These are phyloP conservation scores for Aaosphaeria arxii DNA, from an alignment of 2,329 filamentous ascomycete species.

Conservation along the genomic window DNA sequence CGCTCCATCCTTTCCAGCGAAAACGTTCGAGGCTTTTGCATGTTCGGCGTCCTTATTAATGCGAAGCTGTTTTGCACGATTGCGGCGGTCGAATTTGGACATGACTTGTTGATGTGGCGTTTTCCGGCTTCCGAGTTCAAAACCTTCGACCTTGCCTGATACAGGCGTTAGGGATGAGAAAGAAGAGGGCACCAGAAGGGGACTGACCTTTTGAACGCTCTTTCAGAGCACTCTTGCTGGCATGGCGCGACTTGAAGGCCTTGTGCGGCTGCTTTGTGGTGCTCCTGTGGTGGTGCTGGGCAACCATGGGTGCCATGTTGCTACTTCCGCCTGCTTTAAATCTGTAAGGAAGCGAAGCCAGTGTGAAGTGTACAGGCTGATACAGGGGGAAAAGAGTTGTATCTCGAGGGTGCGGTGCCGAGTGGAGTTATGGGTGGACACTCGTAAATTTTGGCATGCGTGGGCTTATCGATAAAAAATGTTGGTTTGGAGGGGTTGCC, in stretches of 20 bases:
- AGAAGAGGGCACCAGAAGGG: not conserved
- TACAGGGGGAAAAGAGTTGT: not conserved
- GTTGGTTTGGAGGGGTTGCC: no score
- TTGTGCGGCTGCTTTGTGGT: conserved; percentile 90
- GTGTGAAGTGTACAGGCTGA: conserved; percentile 11
- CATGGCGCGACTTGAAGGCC: conserved; percentile 86
- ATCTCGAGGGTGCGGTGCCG: not conserved
- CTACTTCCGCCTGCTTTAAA: conserved; percentile 70
- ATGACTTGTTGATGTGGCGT: conserved; percentile 95
- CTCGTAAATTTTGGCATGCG: no score
- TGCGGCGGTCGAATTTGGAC: conserved; percentile 93
- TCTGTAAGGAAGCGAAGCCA: conserved; percentile 62
- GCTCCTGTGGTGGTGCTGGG: conserved; percentile 79
- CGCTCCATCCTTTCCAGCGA: conserved; percentile 81
- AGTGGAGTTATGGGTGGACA: no score
- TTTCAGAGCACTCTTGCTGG: conserved; percentile 82
- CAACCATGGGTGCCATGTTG: conserved; percentile 67
- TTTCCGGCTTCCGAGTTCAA: conserved; percentile 72
- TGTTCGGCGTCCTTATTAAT: conserved; percentile 80
- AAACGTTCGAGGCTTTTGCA: conserved; percentile 74
- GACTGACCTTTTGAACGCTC: conserved; percentile 74
- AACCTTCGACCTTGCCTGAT: conserved; percentile 70
- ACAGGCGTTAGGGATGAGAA: not conserved
- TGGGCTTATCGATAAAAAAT: no score
- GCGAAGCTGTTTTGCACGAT: conserved; percentile 90